These are phyloP conservation scores for Pyrenopolyporus hunteri DNA, from an alignment of 495 filamentous ascomycete species.

Conservation along the genomic window DNA sequence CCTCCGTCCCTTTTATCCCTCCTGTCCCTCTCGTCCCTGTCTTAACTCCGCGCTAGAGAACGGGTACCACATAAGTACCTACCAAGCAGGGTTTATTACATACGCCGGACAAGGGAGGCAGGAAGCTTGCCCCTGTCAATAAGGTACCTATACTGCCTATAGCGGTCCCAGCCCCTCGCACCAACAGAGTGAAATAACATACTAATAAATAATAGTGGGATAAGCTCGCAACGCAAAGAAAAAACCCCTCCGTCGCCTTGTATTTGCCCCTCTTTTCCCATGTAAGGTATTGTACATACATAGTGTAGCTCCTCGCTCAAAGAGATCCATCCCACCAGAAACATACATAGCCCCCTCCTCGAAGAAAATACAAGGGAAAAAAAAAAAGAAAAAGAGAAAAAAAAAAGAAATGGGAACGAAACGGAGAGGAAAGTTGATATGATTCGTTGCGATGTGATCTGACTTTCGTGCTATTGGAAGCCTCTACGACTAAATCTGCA, in stretches of 20 bases:
- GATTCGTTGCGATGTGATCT: constrained; percentile 10
- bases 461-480: constrained; percentile 20
- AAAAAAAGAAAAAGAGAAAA: neutral
- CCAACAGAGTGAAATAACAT: constrained; percentile 4
- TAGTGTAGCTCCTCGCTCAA: neutral
- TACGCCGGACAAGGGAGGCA: neutral
- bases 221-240: constrained; percentile 9
- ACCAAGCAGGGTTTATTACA: constrained; percentile 14
- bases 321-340: constrained; percentile 19
- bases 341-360: neutral
- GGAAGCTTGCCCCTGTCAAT: constrained; percentile 8
- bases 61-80: constrained; percentile 16
- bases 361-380: neutral
- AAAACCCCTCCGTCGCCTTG: neutral
- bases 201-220: neutral
- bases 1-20: too few relatives aligned
- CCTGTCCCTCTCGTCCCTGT: constrained; percentile 20
- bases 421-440: constrained; percentile 3
- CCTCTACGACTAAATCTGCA: constrained; percentile 15
- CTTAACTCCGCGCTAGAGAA: constrained; percentile 11
- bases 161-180: constrained; percentile 21
- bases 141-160: too few relatives aligned
- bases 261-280: constrained; percentile 17
- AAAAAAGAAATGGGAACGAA: neutral
- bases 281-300: neutral